Base-by-base conservation (phyloP, 2,329 filamentous ascomycete genomes). In the Dichotomopilus funicola region DNA sequence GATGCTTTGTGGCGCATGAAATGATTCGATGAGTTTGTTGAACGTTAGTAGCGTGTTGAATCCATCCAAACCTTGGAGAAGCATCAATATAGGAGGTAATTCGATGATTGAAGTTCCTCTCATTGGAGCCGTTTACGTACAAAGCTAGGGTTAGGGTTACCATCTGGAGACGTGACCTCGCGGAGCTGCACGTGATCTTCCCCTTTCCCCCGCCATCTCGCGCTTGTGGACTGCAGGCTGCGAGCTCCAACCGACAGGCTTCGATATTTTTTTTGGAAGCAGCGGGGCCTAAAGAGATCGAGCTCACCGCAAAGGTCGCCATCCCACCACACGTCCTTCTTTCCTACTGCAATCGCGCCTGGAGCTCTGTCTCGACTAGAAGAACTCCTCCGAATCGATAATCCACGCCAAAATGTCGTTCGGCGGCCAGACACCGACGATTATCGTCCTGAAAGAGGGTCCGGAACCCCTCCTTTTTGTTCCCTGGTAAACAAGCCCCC, bases 361-460 rank as follows among this genome's bases (percentile, higher is more conserved):
- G 34, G 51, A 62, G 55, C 57, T 59, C 48, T 34, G 50, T 36
- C 42, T 35, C 46, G 52, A 51, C 35, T 49, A 3, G 19, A 12
- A 37, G 19, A 49, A 52, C 11, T n/a, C 79, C 80, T 69, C 70
- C 76, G 53, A 69, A 67, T 51, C 38, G 35, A 12, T 31, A 44
- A 40, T 35, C 45, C 44, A 36, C 41, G 48, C 8, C 34, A 49
- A 62, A 57, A 66, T 66, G 64, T 64, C 63, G 59, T 66, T 66
- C 59, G 64, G 63, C 49, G 63, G 63, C 53, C 64, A 66, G 53
- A 64, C 64, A 57, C 64, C 64, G 49, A 66, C 64, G 13, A 66
- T 66, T 56, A 64, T 66, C 48, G 64, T 66, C 61, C 62, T 66
- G 53, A 65, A 65, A 62, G 64, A 66, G 62, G 64, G 64, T 65